Evolutionary conservation across 108 stramenopile genomes (phyloP), one percentile per base, ranked within the genome.

Genomic region (Poteriospumella lacustris): DNA sequence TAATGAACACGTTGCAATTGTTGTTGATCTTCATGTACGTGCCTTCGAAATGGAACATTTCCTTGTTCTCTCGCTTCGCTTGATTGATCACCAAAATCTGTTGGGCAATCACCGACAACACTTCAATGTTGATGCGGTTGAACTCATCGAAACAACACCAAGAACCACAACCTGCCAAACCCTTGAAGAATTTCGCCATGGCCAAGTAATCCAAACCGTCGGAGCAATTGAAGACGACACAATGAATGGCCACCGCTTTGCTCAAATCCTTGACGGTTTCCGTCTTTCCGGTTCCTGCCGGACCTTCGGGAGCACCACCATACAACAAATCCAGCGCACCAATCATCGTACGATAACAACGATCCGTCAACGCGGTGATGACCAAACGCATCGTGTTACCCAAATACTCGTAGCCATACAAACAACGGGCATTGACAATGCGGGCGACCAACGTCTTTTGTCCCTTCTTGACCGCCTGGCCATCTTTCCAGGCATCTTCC

Each of bases 61-160:
- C 83, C 44, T 78, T 42, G 41, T 72, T 36, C 40, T 72, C 83
- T 52, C 83, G 78, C 82, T 89, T 89, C n/a, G 86, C 89, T 52
- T 87, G 84, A 44, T 85, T 87, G 83, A 89, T 89, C 33, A 83
- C 85, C 40, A 88, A 83, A 58, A 89, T 88, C 60, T 89, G 89
- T 80, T 89, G 89, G 5, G 89, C 89, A 33, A 88, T 86, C 52
- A 89, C 89, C 24, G 84, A 85, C 9, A 90, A 79, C 78, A 90
- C 89, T 72, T 90, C 89, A 9, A 89, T 83, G 60, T 88, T 86
- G 82, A 90, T 90, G 44, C 89, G 87, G 56, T 90, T 90, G 68
- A 90, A 90, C 79, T 90, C 89, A 39, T 90, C 89, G 82, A 90
- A 89, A 80, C 86, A 86, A 79, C 86, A 87, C 89, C 89, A 90